Percentiles rank a stretch among this genome's conserved stretches.
These are phyloP conservation scores for Eragrostis nindensis DNA, from an alignment of 176 grass and related monocot genomes.

Conservation along the genomic window DNA sequence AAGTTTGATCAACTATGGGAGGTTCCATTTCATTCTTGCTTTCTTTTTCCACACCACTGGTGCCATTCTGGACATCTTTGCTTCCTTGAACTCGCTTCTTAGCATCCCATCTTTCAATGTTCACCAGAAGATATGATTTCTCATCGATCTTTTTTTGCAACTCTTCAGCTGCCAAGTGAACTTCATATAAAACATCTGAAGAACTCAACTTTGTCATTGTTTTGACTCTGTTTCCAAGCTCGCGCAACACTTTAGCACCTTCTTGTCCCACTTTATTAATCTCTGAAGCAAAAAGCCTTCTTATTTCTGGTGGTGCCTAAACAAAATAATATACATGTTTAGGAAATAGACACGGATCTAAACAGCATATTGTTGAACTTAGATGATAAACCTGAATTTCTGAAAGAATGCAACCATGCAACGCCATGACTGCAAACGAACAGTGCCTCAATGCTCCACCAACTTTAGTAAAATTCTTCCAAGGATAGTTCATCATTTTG, in stretches of 20 bases:
- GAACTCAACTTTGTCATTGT: conserved; percentile 81
- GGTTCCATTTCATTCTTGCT: conserved; percentile 53
- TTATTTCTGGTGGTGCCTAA: conserved; percentile 87
- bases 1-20: conserved; percentile 51
- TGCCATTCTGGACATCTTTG: conserved; percentile 49
- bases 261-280: conserved; percentile 75
- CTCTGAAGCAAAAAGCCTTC: conserved; percentile 70
- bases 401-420: conserved; percentile 98
- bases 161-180: conserved; percentile 79
- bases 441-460: conserved; percentile 90
- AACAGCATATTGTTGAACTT: conserved; percentile 5
- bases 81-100: conserved; percentile 52
- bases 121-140: conserved; percentile 93
- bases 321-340: conserved; percentile 22
- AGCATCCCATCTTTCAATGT: conserved; percentile 80
- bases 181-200: conserved; percentile 59
- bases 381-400: conserved; percentile 86
- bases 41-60: conserved; percentile 19
- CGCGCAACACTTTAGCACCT: conserved; percentile 74
- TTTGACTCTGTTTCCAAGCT: conserved; percentile 79
- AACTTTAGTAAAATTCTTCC: conserved; percentile 85
- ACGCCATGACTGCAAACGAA: conserved; percentile 93
- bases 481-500: conserved; percentile 84
- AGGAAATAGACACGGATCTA: conserved; percentile 10
- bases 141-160: conserved; percentile 89